Evolutionary conservation across 257 asterid genomes (phyloP), one percentile per base, ranked within the genome.

Genomic region (Paulownia fortunei): DNA sequence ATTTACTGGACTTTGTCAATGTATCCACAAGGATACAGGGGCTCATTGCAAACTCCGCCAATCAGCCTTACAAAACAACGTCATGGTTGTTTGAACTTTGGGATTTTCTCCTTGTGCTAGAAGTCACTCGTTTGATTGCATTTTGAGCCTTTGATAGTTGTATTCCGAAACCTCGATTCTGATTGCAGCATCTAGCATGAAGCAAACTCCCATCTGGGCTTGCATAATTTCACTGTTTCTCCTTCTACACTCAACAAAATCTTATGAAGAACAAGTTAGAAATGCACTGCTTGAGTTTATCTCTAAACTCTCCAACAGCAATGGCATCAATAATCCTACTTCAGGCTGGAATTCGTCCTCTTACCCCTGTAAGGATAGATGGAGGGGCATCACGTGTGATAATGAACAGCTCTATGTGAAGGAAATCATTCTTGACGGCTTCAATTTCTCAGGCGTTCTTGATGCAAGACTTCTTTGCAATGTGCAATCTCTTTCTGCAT

Each of bases 321-420:
- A 56, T 23, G 64, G 67, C 70, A 16, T 73, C 8, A 26, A 65
- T 15, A 77, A 59, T 54, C 80, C 82, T 8, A 41, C 18, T 70
- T 47, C 46, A 4, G 90, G 86, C 4, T 91, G 97, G 97, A 89
- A 88, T 56, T 47, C 78, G 10, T 60, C 87, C 67, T 89, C 94
- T 15, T 32, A 72, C n/a, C 90, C 90, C 3, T 88, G 92, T 65
- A 37, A n/a, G 39, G 85, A 67, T 24, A 36, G 34, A 0, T 91
- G 94, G 96, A 69, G 34, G 7, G 96, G 96, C 27, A 64, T 91
- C 73, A 66, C 65, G 0, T 89, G 96, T 36, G 85, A 84, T 41
- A 6, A 16, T 1, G 56, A 70, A 32, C 58, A 64, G 5, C 36
- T 19, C 6, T 23, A 64, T 0, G 87, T 88, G 58, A 65, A 67